These are phyloP conservation scores for Tephrocybe sp. DNA, from an alignment of 768 basidiomycete species.

Conservation along the genomic window DNA sequence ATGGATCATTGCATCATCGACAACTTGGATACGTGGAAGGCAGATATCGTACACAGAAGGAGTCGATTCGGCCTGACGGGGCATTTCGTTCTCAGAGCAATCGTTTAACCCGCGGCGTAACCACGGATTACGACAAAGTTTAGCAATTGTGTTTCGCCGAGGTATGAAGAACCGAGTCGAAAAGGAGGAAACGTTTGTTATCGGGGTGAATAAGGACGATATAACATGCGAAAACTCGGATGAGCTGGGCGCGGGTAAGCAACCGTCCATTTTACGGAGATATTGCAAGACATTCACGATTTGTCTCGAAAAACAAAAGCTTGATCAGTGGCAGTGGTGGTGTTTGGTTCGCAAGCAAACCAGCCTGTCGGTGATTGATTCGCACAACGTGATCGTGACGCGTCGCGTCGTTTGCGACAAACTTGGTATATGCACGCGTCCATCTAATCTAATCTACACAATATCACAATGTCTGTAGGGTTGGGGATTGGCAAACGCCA, in stretches of 20 bases:
- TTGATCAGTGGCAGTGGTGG: neutral
- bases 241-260: neutral
- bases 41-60: neutral
- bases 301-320: neutral
- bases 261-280: neutral
- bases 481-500: neutral
- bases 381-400: neutral
- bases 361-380: neutral
- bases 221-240: conserved; percentile 1
- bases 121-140: neutral
- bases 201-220: neutral
- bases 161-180: neutral
- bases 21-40: neutral
- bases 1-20: neutral
- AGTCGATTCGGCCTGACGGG: neutral
- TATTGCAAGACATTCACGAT: neutral
- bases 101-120: neutral
- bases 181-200: neutral
- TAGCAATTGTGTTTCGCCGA: neutral
- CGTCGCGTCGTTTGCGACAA: neutral
- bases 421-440: neutral
- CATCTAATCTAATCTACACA: conserved; percentile 3
- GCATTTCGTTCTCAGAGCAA: neutral
- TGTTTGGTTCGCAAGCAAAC: conserved; percentile 1
- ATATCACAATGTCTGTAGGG: neutral